Evolutionary conservation across 2,329 filamentous ascomycete genomes (phyloP).

Genomic region (Ophiostoma ulmi): DNA sequence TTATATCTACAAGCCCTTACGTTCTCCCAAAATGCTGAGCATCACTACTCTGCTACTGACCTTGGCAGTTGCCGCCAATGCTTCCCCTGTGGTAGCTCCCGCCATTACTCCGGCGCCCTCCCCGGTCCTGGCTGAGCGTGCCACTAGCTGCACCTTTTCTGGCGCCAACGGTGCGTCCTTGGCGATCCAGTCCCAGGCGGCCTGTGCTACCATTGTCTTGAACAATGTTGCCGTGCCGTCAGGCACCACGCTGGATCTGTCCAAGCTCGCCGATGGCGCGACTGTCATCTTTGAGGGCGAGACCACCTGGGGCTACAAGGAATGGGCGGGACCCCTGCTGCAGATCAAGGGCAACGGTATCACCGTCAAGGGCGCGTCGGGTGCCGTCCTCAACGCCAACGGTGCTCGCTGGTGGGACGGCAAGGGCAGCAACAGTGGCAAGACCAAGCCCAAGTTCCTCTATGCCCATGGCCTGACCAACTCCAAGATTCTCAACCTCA

Average conservation of each 20-base stretch:
- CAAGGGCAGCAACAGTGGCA: conserved; percentile 54
- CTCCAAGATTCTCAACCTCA: conserved; percentile 43
- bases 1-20: neutral
- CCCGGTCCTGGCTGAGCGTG: conserved; percentile 15
- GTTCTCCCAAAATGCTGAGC: neutral
- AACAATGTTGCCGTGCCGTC: conserved; percentile 52
- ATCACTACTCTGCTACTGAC: conserved; percentile 2
- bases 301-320: conserved; percentile 25
- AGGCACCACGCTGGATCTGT: conserved; percentile 55
- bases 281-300: conserved; percentile 41
- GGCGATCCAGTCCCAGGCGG: conserved; percentile 28
- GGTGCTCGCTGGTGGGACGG: conserved; percentile 48
- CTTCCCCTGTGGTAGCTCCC: conserved; percentile 15
- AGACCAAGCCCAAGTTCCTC: conserved; percentile 57
- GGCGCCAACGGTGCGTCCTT: conserved; percentile 21
- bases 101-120: conserved; percentile 17
- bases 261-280: conserved; percentile 47
- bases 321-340: conserved; percentile 24
- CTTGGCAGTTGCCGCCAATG: conserved; percentile 10
- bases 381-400: conserved; percentile 22
- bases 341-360: conserved; percentile 24
- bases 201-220: conserved; percentile 52
- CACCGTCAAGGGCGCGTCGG: conserved; percentile 30
- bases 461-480: conserved; percentile 47
- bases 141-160: conserved; percentile 25